Percentiles rank a stretch among this genome's conserved stretches.
Conservation (phyloP, 805 yeast genomes). For the Candida vaughaniae region DNA sequence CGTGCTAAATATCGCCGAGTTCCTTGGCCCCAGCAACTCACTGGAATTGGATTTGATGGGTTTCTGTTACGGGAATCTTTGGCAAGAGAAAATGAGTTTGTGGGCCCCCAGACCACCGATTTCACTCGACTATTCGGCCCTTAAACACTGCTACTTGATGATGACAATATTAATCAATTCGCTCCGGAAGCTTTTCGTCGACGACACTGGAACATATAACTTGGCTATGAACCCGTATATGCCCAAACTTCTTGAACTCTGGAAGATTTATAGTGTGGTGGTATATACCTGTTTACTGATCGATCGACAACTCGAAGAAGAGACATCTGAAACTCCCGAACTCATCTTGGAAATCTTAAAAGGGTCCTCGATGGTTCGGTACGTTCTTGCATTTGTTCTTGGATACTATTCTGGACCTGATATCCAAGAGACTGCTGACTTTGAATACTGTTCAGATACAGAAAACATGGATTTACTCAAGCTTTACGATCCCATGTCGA, state of each 20-base stretch:
- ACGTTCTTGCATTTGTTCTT: constrained; percentile 58
- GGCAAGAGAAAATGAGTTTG: constrained; percentile 3
- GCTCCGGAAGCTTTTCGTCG: constrained; percentile 31
- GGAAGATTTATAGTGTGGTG: constrained; percentile 66
- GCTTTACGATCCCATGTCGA: constrained; percentile 31
- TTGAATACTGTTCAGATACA: constrained; percentile 6
- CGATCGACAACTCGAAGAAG: constrained; percentile 33
- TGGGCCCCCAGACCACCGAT: constrained; percentile 19
- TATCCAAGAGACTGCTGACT: neutral
- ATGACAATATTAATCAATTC: constrained; percentile 32
- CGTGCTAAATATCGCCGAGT: constrained; percentile 36
- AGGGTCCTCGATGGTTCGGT: constrained; percentile 64
- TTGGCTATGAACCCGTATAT: constrained; percentile 61
- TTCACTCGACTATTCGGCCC: neutral
- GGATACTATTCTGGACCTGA: constrained; percentile 5
- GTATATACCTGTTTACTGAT: constrained; percentile 59
- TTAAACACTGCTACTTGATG: constrained; percentile 11
- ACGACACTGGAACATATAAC: constrained; percentile 29
- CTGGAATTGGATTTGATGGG: constrained; percentile 20
- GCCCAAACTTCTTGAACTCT: constrained; percentile 53
- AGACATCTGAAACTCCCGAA: constrained; percentile 28
- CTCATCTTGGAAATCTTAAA: constrained; percentile 40
- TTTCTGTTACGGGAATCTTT: constrained; percentile 3
- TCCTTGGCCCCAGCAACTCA: constrained; percentile 5
- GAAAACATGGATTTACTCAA: constrained; percentile 6